phyloP scores from a whole-genome alignment of 176 grass and related monocot genomes.

The Ensete glaucum region DNA sequence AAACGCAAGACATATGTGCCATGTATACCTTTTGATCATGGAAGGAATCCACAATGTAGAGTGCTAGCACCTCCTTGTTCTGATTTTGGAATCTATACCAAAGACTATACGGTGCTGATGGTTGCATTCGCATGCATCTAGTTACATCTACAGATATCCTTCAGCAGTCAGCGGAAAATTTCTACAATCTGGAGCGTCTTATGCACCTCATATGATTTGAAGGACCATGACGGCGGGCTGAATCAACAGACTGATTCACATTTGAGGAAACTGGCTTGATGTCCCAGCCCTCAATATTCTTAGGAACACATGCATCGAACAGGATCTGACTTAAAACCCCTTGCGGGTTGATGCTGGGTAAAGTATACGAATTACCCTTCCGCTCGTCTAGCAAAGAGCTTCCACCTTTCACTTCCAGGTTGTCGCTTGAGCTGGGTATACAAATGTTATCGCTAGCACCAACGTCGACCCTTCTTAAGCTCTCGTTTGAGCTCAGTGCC shows the following conservation, averaged over 20 bases:
- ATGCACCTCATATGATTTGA: slow-evolving; percentile 84
- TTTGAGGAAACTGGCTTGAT: slow-evolving; percentile 72
- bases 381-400: slow-evolving; percentile 44
- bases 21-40: not conserved
- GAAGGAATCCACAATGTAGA: not conserved
- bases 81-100: not conserved
- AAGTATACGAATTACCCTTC: slow-evolving; percentile 35
- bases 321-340: slow-evolving; percentile 84
- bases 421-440: slow-evolving; percentile 46
- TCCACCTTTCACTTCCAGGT: slow-evolving; percentile 40
- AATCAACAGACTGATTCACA: slow-evolving; percentile 32
- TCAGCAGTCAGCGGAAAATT: slow-evolving; percentile 3
- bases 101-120: not conserved
- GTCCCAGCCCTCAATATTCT: slow-evolving; percentile 91
- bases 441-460: slow-evolving; percentile 60
- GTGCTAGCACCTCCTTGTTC: not conserved
- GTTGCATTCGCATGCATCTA: not conserved
- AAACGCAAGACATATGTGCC: not conserved
- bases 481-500: slow-evolving; percentile 71
- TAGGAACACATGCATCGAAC: slow-evolving; percentile 78
- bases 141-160: not conserved
- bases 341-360: slow-evolving; percentile 67
- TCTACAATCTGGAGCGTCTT: slow-evolving; percentile 63
- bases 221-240: slow-evolving; percentile 38
- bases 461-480: slow-evolving; percentile 47